Conservation (phyloP, 495 filamentous ascomycete species). For the Glonium stellatum region DNA sequence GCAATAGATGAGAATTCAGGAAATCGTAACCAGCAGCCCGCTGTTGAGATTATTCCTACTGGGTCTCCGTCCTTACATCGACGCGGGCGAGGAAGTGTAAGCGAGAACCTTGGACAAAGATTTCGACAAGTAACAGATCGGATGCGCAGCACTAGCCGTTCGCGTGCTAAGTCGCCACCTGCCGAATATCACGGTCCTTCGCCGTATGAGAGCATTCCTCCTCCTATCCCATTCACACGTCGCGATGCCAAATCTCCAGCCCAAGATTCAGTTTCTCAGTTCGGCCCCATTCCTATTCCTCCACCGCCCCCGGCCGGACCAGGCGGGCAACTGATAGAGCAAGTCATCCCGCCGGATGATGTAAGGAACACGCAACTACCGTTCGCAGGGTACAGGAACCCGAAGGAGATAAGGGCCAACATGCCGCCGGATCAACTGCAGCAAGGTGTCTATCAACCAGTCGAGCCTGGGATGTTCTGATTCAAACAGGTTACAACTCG, state of each 20-base stretch:
- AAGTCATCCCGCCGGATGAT: slow-evolving; percentile 19
- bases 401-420: slow-evolving; percentile 40
- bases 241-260: slow-evolving; percentile 23
- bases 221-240: slow-evolving; percentile 26
- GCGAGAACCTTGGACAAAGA: slow-evolving; percentile 35
- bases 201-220: slow-evolving; percentile 36
- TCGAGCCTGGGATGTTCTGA: slow-evolving; percentile 3
- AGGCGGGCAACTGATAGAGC: slow-evolving; percentile 17
- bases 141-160: slow-evolving; percentile 37
- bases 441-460: slow-evolving; percentile 21
- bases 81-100: slow-evolving; percentile 35
- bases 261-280: slow-evolving; percentile 16
- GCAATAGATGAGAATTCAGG: slow-evolving; percentile 33
- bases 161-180: slow-evolving; percentile 34
- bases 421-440: slow-evolving; percentile 37
- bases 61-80: slow-evolving; percentile 30
- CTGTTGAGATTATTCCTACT: slow-evolving; percentile 10
- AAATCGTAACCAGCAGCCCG: slow-evolving; percentile 2
- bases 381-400: slow-evolving; percentile 34
- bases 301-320: slow-evolving; percentile 16
- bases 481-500: neutral
- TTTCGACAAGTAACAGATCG: slow-evolving; percentile 35
- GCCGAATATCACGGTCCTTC: slow-evolving; percentile 16
- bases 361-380: slow-evolving; percentile 13
- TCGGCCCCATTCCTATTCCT: slow-evolving; percentile 7